Evolutionary conservation across 1,284 basidiomycete species (phyloP), one percentile per base, ranked within the genome.

Genomic region (Ustilago vetiveriae): DNA sequence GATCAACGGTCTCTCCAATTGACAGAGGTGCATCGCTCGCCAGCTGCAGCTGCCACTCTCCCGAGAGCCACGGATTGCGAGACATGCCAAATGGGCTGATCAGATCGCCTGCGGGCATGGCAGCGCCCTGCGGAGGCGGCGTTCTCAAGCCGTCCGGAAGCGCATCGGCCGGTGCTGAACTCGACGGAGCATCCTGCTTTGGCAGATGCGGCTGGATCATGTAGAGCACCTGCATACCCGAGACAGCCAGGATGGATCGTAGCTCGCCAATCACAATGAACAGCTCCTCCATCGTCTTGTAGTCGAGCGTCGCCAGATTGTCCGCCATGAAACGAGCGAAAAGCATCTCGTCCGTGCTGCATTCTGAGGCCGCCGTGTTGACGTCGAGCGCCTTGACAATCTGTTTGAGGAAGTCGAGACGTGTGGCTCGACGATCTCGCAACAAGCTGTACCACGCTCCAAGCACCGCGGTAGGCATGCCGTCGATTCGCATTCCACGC

Each of bases 201-300:
- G 65, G 65, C 35, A 68, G 27, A 37, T 68, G 58, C n/a, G 50
- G 45, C 36, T 68, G 67, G 6, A 48, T 57, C 49, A 74, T 49
- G 38, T 82, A 77, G 6, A 83, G 68, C 11, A 95, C 83, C 72
- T 94, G 92, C 84, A 90, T 88, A 21, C 93, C 94, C 3, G 89
- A 87, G 0, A 90, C 91, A 0, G 93, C 94, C 33, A 98, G 84
- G 10, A 92, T 86, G 11, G 86, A 85, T 4, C 91, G 94, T 42
- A 97, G 86, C 49, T 88, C 87, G 68, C 90, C 90, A 74, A 97
- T 87, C 17, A 98, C 88, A 0, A 89, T 88, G 55, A 98, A 85
- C 4, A 90, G 88, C 84, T 98, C 96, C 81, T 99, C 96, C 76
- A 90, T 89, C 1, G 91, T 90, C 84, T 94, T 96, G 85, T 94